Evolutionary conservation across 805 yeast genomes (phyloP), one percentile per base, ranked within the genome.

Genomic region (Sporopachydermia lactativora): DNA sequence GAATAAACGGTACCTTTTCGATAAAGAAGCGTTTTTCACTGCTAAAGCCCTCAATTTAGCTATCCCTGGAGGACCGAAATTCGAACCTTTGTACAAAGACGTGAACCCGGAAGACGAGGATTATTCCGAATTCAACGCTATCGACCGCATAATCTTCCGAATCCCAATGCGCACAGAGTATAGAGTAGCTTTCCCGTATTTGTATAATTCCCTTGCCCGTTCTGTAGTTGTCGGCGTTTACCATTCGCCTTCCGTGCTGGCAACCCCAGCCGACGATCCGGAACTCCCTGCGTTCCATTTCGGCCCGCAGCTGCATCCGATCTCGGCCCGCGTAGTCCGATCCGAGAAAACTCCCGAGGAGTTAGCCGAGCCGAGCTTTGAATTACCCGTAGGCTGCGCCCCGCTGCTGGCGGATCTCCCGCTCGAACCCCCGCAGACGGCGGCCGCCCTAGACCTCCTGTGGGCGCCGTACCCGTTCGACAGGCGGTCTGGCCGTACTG

Each of bases 51-150:
- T 92, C 39, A 85, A 88, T 52, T 69, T 78, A 37, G 80, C 94
- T 1, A 66, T 92, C 24, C 96, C 96, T 0, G 95, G 95, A 8
- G 99, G 98, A 0, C 97, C 99, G 8, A 83, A 81, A 54, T 92
- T 86, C 58, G 97, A 88, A 60, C 95, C 95, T 0, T 59, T 88
- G 13, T 75, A 68, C 59, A 75, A 77, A 45, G 82, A 79, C 40
- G 62, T 66, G 34, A 76, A 76, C 48, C 68, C 69, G 18, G 73
- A 71, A 17, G 81, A 75, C 37, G 89, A 81, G 44, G 96, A 88
- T 54, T 81, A 71, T 57, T 84, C 82, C 41, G 97, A 89, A 56
- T 88, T 92, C 61, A 88, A 88, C 51, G 73, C 95, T 5, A 70
- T 89, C 34, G 96, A 88, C 52, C 65, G 95, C 53, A 75, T 86